Evolutionary conservation across 768 basidiomycete genomes (phyloP).

Genomic region (Podaxis rugospora): DNA sequence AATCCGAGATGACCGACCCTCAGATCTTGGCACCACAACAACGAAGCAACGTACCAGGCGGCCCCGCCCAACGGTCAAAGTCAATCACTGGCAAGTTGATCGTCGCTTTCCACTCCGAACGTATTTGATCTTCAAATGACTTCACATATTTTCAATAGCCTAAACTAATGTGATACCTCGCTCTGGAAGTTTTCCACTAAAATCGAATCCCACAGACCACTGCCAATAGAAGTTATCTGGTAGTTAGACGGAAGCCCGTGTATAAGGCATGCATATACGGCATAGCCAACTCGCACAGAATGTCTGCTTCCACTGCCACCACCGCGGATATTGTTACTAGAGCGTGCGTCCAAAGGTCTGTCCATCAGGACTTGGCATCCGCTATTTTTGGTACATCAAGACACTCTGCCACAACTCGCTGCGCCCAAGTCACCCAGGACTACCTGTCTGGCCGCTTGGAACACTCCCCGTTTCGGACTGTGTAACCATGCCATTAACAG

Average conservation of each 20-base stretch:
- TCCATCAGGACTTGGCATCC: background rate
- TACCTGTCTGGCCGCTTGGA: background rate
- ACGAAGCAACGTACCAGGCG: too few relatives aligned
- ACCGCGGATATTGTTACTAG: background rate
- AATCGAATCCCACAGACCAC: too few relatives aligned
- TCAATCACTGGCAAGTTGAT: too few relatives aligned
- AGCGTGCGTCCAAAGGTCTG: background rate
- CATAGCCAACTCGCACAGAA: background rate
- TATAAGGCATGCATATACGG: background rate
- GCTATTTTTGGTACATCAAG: conserved; percentile 5
- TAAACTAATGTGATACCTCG: too few relatives aligned
- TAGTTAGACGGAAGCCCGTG: background rate
- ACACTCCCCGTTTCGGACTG: background rate
- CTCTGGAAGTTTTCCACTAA: too few relatives aligned
- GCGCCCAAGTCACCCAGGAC: conserved; percentile 1
- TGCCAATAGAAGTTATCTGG: background rate
- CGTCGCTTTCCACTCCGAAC: too few relatives aligned
- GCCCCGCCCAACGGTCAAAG: too few relatives aligned
- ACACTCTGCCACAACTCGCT: background rate
- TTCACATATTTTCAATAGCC: too few relatives aligned
- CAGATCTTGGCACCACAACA: background rate
- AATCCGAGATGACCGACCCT: background rate
- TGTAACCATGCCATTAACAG: conserved; percentile 1
- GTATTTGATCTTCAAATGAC: too few relatives aligned
- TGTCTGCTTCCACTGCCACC: background rate